Base-by-base conservation (phyloP, 2,329 filamentous ascomycete genomes). In the Capronia epimyces region DNA sequence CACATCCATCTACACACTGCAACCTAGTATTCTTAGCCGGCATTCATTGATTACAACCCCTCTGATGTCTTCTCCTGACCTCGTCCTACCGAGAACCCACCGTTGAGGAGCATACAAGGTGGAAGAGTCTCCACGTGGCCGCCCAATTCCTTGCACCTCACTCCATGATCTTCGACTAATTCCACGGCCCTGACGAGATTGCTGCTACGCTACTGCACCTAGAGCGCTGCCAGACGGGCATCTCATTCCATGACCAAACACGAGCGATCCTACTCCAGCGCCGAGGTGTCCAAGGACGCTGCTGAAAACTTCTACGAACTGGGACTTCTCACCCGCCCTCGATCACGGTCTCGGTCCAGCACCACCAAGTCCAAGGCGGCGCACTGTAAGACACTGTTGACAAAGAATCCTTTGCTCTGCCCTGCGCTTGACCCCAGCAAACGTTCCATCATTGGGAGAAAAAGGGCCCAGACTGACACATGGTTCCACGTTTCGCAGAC, bases 261-360 rank as follows among this genome's bases (percentile, higher is more conserved):
- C 54, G 41, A 56, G 44, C 56, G 43, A 12, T 57, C 48, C 37
- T 36, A 44, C 41, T 46, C 45, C 51, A 48, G 45, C 49, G 48
- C 43, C 43, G 51, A 52, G 50, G 52, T 51, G 48, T 53, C 55
- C n/a, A 48, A 45, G 46, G 51, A 49, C 39, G 55, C 59, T 12
- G 53, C 55, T 42, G 48, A 62, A 49, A 60, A 60, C 49, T 55
- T 62, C 46, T 59, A 61, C 48, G 55, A 58, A n/a, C 43, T 62
- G 42, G 60, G 60, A 37, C 55, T 62, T 18, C 55, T 62, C 41
- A 59, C 43, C 34, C 56, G 56, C 42, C 54, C 60, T 47, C 43
- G 48, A 21, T 50, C 52, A 39, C 44, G 49, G 37, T 55, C 57
- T 44, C 51, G 49, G 31, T 49, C 52, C 34, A 51, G 25, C 43